These are phyloP conservation scores for Talaromyces funiculosus DNA, from an alignment of 2,329 filamentous ascomycete species.

Conservation along the genomic window DNA sequence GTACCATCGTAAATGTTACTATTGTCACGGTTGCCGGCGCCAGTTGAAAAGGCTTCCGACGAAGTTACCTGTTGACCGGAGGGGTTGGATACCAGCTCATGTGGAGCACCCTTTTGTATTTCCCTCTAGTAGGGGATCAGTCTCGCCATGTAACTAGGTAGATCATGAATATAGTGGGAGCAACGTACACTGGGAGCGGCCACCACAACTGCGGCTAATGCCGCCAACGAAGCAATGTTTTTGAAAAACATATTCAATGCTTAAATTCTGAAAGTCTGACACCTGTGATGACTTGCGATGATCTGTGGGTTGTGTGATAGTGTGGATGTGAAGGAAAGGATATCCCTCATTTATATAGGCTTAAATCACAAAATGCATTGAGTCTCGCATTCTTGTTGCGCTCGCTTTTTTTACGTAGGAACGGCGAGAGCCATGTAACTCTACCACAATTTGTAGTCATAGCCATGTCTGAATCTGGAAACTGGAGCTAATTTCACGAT, in stretches of 20 bases:
- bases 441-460: background rate
- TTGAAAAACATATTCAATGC: background rate
- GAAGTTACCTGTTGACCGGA: conserved; percentile 11
- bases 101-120: conserved; percentile 6
- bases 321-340: background rate
- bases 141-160: background rate
- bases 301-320: background rate
- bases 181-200: background rate
- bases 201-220: background rate
- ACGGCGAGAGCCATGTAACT: background rate
- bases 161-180: background rate
- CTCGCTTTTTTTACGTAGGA: background rate
- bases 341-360: background rate
- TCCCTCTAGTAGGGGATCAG: conserved; percentile 2
- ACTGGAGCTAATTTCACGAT: background rate
- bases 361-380: too few species aligned
- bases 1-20: conserved; percentile 11
- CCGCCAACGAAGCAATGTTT: background rate
- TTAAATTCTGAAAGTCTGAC: background rate
- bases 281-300: too few species aligned
- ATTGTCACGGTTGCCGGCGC: conserved; percentile 8
- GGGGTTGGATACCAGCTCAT: conserved; percentile 6
- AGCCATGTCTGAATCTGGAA: background rate
- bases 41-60: conserved; percentile 7
- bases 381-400: background rate